Evolutionary conservation across 345 rosid species (phyloP).

Genomic region (Eucalyptus viminalis): DNA sequence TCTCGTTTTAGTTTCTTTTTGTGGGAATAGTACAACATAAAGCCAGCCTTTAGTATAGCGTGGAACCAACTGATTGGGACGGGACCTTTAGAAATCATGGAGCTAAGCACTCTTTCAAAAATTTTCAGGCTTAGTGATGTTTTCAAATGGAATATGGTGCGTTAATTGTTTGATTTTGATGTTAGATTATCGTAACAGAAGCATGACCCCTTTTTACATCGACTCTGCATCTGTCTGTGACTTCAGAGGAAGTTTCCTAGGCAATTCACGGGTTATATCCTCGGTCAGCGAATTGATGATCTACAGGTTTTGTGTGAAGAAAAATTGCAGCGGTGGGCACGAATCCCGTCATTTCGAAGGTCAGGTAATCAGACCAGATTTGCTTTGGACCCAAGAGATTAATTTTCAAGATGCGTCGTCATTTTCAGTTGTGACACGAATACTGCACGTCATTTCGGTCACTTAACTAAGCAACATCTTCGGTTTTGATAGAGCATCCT

Average conservation of each 20-base stretch:
- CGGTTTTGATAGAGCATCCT: not conserved
- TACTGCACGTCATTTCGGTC: not conserved
- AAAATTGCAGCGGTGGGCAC: not conserved
- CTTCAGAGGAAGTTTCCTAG: not conserved
- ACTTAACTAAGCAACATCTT: not conserved
- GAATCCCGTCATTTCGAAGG: not conserved
- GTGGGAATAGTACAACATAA: fast-evolving
- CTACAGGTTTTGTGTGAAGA: not conserved
- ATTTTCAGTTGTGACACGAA: not conserved
- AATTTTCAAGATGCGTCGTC: not conserved
- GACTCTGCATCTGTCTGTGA: not conserved
- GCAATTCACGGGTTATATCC: not conserved
- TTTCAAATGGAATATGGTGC: not conserved
- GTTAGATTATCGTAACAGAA: not conserved
- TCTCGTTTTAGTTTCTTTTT: not conserved
- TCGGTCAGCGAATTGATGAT: fast-evolving
- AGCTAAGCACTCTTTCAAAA: not conserved
- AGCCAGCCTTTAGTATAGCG: not conserved
- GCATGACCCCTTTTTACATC: not conserved
- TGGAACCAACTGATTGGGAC: not conserved
- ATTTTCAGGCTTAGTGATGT: not conserved
- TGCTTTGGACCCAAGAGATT: not conserved
- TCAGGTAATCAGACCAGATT: fast-evolving
- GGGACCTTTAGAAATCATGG: not conserved
- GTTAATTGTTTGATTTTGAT: not conserved